Evolutionary conservation across 345 rosid species (phyloP).

Genomic region (Kernera saxatilis): DNA sequence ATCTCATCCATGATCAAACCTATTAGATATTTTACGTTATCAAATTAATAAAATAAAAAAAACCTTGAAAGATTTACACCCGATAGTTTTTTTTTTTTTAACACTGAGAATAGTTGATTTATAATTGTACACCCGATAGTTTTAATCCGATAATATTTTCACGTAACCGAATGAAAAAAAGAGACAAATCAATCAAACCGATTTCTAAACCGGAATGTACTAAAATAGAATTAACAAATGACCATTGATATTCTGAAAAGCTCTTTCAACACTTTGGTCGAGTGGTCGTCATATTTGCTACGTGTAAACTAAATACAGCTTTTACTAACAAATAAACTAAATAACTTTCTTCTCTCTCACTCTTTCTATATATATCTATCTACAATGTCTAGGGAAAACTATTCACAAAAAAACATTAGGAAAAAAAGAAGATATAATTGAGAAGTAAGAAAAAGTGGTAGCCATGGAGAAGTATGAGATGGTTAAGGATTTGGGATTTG

Average conservation of each 20-base stretch:
- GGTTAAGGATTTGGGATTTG: constrained; percentile 60
- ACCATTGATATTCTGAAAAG: constrained; percentile 12
- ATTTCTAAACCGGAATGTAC: not conserved
- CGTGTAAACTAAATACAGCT: constrained; percentile 19
- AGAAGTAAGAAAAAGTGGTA: constrained; percentile 4
- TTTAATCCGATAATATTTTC: too few species aligned
- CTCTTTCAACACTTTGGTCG: not conserved
- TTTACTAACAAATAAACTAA: too few species aligned
- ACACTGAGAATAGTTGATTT: too few species aligned
- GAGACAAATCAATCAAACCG: not conserved
- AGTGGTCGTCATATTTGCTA: constrained; percentile 7
- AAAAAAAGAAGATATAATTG: not conserved
- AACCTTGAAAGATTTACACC: too few species aligned
- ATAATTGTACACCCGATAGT: too few species aligned
- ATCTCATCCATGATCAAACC: too few species aligned
- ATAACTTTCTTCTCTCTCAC: not conserved
- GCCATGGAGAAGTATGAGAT: constrained; percentile 62
- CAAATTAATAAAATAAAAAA: too few species aligned
- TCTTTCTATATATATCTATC: not conserved
- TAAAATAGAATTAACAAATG: not conserved
- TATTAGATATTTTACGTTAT: too few species aligned
- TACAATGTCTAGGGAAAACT: not conserved
- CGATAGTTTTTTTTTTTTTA: too few species aligned
- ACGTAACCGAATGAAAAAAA: not conserved
- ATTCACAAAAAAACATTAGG: not conserved